These are phyloP conservation scores for Keithomyces neogunnii DNA, from an alignment of 2,329 filamentous ascomycete species.

Conservation along the genomic window DNA sequence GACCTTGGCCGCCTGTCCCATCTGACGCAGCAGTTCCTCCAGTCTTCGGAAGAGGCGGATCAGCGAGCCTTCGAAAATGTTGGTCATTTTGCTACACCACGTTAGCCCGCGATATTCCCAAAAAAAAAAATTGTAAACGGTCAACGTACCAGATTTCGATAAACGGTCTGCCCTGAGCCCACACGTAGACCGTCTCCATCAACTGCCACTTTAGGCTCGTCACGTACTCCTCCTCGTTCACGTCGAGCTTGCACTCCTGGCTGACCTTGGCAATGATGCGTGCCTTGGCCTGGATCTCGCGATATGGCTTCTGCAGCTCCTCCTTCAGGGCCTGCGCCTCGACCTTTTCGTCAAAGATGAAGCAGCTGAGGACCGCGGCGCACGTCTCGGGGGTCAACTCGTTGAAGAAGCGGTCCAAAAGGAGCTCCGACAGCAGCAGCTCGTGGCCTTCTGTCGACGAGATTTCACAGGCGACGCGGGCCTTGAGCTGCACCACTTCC, in stretches of 20 bases:
- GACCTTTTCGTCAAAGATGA: conserved; percentile 96
- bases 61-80: conserved; percentile 92
- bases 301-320: conserved; percentile 76
- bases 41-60: conserved; percentile 93
- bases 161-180: conserved; percentile 86
- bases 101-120: background rate
- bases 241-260: conserved; percentile 81
- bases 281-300: conserved; percentile 81
- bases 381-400: conserved; percentile 82
- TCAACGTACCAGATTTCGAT: conserved; percentile 81
- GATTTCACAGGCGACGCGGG: conserved; percentile 94
- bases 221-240: conserved; percentile 95
- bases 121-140: background rate
- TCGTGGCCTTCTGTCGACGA: conserved; percentile 88
- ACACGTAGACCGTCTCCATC: conserved; percentile 92
- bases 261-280: conserved; percentile 86
- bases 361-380: conserved; percentile 80
- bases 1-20: conserved; percentile 91
- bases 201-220: conserved; percentile 85
- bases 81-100: conserved; percentile 82
- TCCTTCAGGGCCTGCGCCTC: conserved; percentile 71
- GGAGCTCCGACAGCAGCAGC: conserved; percentile 80
- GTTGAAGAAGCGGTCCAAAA: conserved; percentile 98
- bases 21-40: conserved; percentile 88
- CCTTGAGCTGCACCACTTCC: conserved; percentile 94